Base-by-base conservation (phyloP, 148 eudicot genomes). In the Spergularia marina region DNA sequence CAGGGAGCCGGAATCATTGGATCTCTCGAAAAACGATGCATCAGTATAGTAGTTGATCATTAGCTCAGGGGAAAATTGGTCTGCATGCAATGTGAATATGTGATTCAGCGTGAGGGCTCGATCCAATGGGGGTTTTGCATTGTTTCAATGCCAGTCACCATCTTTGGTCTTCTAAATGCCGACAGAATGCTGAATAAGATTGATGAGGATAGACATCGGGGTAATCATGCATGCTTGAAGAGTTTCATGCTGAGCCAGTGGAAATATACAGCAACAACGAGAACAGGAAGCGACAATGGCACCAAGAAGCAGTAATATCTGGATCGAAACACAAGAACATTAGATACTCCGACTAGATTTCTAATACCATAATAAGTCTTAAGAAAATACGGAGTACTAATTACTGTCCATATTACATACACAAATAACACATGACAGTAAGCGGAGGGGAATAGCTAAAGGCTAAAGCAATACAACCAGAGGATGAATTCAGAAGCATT, bases 211-310 rank as follows among this genome's bases (percentile, higher is more conserved):
- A 30, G 36, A 30, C 36, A 68, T 55, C n/a, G 17, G 20, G 17
- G 8, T 51, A 36, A n/a, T 87, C 83, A 94, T 17, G 97, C 97
- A 70, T 92, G 96, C 85, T 92, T 95, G 86, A 90, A 95, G 68
- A 90, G 81, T 73, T 95, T 95, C 98, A 92, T 92, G 83, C 90
- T 87, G 62, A 95, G 90, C 98, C 98, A 92, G 53, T 92, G 96
- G 58, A 92, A 88, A 81, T 95, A 95, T 5, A 95, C 86, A 14
- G 92, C 88, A 68, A 89, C 86, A 57, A 90, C 39, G 7, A 92
- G 85, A 70, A 95, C 68, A 13, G 96, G 92, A 40, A 92, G 85
- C 12, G 96, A 84, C 78, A 92, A 78, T 34, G 97, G 94, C 75
- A 90, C 91, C 87, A 95, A 74, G 76, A 90, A 87, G 84, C 91